A percentile compares a stretch with the other conserved stretches of the same genome.
phyloP scores from a whole-genome alignment of 495 filamentous ascomycete genomes.

The Penicillium paxilli region DNA sequence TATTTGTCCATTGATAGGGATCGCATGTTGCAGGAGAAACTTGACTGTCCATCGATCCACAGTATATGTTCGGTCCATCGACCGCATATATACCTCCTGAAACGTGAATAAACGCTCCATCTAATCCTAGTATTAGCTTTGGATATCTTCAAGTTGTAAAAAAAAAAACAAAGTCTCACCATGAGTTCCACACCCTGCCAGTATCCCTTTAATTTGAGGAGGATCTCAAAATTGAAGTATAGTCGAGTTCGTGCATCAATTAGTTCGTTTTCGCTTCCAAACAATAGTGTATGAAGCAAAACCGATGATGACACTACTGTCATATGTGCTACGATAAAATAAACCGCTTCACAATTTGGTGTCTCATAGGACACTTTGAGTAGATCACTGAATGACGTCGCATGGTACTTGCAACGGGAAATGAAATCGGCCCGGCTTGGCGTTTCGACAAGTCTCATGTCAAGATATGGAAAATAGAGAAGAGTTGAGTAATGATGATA shows the following conservation, averaged over 20 bases:
- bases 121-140: slow-evolving; percentile 6
- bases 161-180: slow-evolving; percentile 11
- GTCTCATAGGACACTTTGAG: slow-evolving; percentile 10
- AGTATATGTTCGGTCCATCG: slow-evolving; percentile 18
- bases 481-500: slow-evolving; percentile 30
- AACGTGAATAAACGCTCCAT: slow-evolving; percentile 31
- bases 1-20: slow-evolving; percentile 22
- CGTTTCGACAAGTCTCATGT: slow-evolving; percentile 8
- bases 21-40: slow-evolving; percentile 29
- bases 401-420: slow-evolving; percentile 29
- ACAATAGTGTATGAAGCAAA: slow-evolving; percentile 26
- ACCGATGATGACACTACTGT: slow-evolving; percentile 30
- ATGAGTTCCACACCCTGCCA: slow-evolving; percentile 31
- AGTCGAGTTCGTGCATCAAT: slow-evolving; percentile 18
- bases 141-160: not conserved
- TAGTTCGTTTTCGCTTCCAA: slow-evolving; percentile 25
- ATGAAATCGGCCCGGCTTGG: slow-evolving; percentile 11
- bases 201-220: slow-evolving; percentile 22
- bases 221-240: slow-evolving; percentile 24
- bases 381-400: slow-evolving; percentile 23
- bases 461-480: slow-evolving; percentile 28
- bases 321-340: slow-evolving; percentile 32
- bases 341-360: slow-evolving; percentile 21
- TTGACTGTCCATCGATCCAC: slow-evolving; percentile 32
- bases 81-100: slow-evolving; percentile 24